phyloP scores from a whole-genome alignment of 108 stramenopile species.

The Skeletonema costatum region DNA sequence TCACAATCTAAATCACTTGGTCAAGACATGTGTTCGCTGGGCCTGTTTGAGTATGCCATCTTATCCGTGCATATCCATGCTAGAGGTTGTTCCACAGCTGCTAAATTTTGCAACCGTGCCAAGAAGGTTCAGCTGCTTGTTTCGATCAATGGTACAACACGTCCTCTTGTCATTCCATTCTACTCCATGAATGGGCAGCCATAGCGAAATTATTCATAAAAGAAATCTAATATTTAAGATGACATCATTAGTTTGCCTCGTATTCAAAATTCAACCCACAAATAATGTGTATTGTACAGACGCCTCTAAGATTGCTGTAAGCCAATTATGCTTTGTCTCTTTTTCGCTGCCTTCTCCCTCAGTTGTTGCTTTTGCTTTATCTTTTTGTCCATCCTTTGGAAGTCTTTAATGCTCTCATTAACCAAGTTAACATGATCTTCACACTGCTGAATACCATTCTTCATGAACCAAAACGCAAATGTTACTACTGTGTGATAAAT shows the following conservation, averaged over 20 bases:
- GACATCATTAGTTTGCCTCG: not conserved
- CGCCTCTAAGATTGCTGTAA: not conserved
- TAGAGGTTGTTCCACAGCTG: slow-evolving; percentile 68
- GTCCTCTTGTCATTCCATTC: slow-evolving; percentile 80
- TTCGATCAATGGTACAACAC: slow-evolving; percentile 67
- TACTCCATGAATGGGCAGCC: not conserved
- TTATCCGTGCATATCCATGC: slow-evolving; percentile 72
- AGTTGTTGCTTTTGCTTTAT: slow-evolving; percentile 15
- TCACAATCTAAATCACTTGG: slow-evolving; percentile 23
- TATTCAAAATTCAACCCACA: not conserved
- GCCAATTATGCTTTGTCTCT: not conserved
- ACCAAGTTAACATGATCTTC: slow-evolving; percentile 44
- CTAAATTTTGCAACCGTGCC: slow-evolving; percentile 70
- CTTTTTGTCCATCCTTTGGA: slow-evolving; percentile 37
- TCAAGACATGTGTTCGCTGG: slow-evolving; percentile 56
- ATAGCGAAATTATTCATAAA: not conserved
- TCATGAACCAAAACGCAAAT: slow-evolving; percentile 58
- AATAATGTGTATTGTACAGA: not conserved
- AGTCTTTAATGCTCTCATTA: slow-evolving; percentile 31
- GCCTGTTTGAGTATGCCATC: slow-evolving; percentile 72
- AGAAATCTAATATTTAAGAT: not conserved
- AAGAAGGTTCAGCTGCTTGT: slow-evolving; percentile 76
- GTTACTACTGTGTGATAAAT: slow-evolving; percentile 64
- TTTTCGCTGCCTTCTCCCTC: not conserved
- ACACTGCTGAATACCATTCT: slow-evolving; percentile 40